A percentile compares a stretch with the other conserved stretches of the same genome.
These are phyloP conservation scores for Dentipellis sp. DNA, from an alignment of 768 basidiomycete genomes.

Conservation along the genomic window DNA sequence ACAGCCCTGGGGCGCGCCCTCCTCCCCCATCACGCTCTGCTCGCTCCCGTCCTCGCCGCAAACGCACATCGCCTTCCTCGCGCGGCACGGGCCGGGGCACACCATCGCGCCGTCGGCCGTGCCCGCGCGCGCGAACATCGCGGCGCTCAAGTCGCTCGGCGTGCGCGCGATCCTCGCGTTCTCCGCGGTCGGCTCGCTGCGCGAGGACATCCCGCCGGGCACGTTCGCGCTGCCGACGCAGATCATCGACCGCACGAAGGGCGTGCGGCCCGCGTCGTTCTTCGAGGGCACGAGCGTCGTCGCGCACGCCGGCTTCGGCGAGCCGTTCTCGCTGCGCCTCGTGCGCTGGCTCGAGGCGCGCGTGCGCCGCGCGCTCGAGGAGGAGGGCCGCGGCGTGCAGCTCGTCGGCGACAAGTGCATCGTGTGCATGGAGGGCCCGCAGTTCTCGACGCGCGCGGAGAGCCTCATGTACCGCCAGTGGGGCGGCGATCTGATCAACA, in stretches of 20 bases:
- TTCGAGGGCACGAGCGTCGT: constrained; percentile 79
- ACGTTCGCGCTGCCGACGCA: constrained; percentile 83
- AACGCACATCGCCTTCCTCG: constrained; percentile 76
- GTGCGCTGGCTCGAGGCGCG: constrained; percentile 55
- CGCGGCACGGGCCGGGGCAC: constrained; percentile 84
- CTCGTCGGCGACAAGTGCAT: constrained; percentile 79
- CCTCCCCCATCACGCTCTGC: constrained; percentile 87
- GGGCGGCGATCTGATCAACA: constrained; percentile 94
- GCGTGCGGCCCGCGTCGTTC: constrained; percentile 79
- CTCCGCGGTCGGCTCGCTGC: constrained; percentile 89
- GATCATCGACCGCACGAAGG: constrained; percentile 96
- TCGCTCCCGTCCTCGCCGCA: constrained; percentile 65
- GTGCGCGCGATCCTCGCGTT: constrained; percentile 87
- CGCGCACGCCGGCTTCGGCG: constrained; percentile 90
- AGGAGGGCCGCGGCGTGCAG: constrained; percentile 48
- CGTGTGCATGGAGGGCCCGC: constrained; percentile 95
- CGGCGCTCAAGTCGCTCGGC: constrained; percentile 88
- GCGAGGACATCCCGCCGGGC: constrained; percentile 88
- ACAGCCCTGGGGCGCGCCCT: constrained; percentile 91
- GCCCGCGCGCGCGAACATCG: constrained; percentile 87
- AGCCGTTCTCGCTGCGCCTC: constrained; percentile 70
- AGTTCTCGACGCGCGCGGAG: constrained; percentile 98
- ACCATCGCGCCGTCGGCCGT: constrained; percentile 71
- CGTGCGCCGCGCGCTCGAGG: constrained; percentile 54
- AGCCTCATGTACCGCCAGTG: constrained; percentile 87